phyloP scores from a whole-genome alignment of 257 asterid species.

The Ehretia macrophylla region DNA sequence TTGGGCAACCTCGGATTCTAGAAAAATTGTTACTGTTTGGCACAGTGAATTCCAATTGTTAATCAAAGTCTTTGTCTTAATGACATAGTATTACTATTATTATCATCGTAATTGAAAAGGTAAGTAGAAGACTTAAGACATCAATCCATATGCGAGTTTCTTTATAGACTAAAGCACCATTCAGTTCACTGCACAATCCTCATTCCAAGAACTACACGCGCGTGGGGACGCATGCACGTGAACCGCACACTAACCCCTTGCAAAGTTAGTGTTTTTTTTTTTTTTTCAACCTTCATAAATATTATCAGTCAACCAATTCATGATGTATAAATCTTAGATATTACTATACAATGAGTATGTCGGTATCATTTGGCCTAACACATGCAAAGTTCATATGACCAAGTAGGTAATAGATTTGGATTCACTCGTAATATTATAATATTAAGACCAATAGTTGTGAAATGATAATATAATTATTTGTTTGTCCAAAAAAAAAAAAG shows the following conservation, averaged over 20 bases:
- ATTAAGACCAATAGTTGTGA: too few relatives aligned
- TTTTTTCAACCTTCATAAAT: too few relatives aligned
- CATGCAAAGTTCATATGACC: too few relatives aligned
- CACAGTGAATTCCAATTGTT: background rate
- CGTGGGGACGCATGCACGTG: constrained; percentile 1
- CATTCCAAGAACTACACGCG: constrained; percentile 26
- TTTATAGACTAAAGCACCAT: constrained; percentile 6
- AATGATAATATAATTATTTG: too few relatives aligned
- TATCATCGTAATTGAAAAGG: constrained; percentile 26
- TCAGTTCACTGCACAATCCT: constrained; percentile 24
- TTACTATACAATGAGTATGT: too few relatives aligned
- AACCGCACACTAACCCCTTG: background rate
- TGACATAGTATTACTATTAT: constrained; percentile 12
- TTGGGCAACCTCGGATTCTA: constrained; percentile 47
- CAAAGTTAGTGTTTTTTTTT: too few relatives aligned
- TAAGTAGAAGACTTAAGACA: constrained; percentile 15
- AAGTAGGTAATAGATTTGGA: too few relatives aligned
- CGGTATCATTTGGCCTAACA: too few relatives aligned
- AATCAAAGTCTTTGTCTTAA: background rate
- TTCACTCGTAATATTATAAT: too few relatives aligned
- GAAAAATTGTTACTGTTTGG: constrained; percentile 22
- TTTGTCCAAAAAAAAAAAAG: too few relatives aligned
- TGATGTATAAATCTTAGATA: background rate
- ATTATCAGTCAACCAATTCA: too few relatives aligned
- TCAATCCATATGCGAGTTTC: constrained; percentile 31